phyloP scores from a whole-genome alignment of 108 stramenopile genomes.

The Hondaea fermentalgiana region DNA sequence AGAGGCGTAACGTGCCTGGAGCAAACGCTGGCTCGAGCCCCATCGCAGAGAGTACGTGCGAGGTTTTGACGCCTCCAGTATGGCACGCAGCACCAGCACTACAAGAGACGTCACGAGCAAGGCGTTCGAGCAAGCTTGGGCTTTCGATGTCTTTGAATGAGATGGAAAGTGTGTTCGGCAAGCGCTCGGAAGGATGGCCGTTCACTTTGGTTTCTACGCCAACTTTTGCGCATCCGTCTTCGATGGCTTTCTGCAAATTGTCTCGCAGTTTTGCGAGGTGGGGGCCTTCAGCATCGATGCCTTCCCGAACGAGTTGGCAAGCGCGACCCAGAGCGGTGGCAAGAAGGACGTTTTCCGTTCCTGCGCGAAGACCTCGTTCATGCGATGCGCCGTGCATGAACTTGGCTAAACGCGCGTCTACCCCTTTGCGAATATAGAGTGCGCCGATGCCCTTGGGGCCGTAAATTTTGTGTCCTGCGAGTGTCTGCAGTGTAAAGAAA shows the following conservation, averaged over 20 bases:
- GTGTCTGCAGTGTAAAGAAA: slow-evolving; percentile 31
- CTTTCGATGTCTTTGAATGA: slow-evolving; percentile 59
- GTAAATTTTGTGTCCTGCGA: slow-evolving; percentile 96
- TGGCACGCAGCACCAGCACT: slow-evolving; percentile 87
- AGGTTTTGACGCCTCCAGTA: slow-evolving; percentile 35
- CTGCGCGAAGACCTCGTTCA: slow-evolving; percentile 77
- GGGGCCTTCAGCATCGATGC: slow-evolving; percentile 54
- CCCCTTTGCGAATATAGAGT: slow-evolving; percentile 65
- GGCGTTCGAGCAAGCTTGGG: slow-evolving; percentile 45
- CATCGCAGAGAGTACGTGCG: slow-evolving; percentile 77
- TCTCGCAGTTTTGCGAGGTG: slow-evolving; percentile 58
- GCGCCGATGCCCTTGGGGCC: slow-evolving; percentile 91
- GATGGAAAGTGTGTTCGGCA: slow-evolving; percentile 88
- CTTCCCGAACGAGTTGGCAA: slow-evolving; percentile 29
- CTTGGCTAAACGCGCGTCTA: slow-evolving; percentile 23
- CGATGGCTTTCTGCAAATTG: slow-evolving; percentile 40
- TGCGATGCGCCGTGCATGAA: slow-evolving; percentile 41
- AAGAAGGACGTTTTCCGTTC: slow-evolving; percentile 88
- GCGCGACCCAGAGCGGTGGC: slow-evolving; percentile 39
- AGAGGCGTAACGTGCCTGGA: slow-evolving; percentile 76
- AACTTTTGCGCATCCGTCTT: background rate
- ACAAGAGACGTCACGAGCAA: slow-evolving; percentile 66
- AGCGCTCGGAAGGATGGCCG: slow-evolving; percentile 60
- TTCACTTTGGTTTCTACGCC: slow-evolving; percentile 35
- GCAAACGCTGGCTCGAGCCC: slow-evolving; percentile 64